Evolutionary conservation across 1,284 basidiomycete genomes (phyloP), one percentile per base, ranked within the genome.

Genomic region (Sanguinoderma infundibulare): DNA sequence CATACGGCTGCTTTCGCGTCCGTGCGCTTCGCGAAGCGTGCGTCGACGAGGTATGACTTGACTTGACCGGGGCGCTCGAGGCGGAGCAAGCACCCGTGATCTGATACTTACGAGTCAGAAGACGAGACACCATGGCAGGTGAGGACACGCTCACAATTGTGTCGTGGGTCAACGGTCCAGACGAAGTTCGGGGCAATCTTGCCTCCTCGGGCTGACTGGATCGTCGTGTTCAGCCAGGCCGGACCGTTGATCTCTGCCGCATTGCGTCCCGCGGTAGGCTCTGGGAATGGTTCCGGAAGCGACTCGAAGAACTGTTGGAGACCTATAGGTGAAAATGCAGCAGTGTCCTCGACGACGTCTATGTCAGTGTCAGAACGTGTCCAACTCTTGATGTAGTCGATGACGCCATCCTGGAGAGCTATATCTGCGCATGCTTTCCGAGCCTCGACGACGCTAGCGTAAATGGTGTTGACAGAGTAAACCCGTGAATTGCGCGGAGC

Each of bases 1-100:
- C 82, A 85, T 2, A 83, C 89, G 0, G 88, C 89, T 0, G 79
- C 77, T 71, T 87, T 89, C 15, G 88, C 88, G 56, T 90, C 88
- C 0, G 75, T 73, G 2, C 84, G 81, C 66, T 84, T 87, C 2
- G 76, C 64, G 63, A 89, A 90, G 9, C 77, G 76, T 0, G 84
- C 74, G 22, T 89, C 87, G 24, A 87, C 85, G 5, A 90, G 70
- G 65, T 80, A 90, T 0, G 84, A 83, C 50, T 74, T 79, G 30
- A 78, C 80, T 61, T 83, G 80, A 4, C 71, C 75, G 2, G 84
- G 81, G 22, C 82, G 79, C 42, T 80, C 78, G 7, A 90, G 67
- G 40, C 86, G 85, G 34, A 90, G 76, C 17, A 90, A 72, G 69
- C 83, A 85, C 2, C 88, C 87, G 51, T 87, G 82, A 12, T n/a